Conservation (phyloP, 805 yeast species). For the Candida gorgasii region DNA sequence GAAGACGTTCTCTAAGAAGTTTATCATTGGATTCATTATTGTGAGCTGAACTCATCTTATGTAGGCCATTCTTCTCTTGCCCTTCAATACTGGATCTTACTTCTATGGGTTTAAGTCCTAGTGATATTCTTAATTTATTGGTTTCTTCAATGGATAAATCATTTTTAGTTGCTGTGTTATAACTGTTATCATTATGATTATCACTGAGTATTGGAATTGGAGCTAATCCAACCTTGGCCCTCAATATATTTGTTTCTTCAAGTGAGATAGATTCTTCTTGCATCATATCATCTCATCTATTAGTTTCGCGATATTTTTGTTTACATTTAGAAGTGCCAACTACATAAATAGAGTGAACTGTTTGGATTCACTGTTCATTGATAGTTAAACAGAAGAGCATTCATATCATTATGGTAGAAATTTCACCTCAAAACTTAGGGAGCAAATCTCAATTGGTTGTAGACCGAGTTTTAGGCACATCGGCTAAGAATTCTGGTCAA, state of each 20-base stretch:
- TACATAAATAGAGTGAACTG: too few species aligned
- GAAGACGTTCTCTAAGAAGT: conserved; percentile 17
- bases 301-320: conserved; percentile 7
- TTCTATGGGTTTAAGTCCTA: conserved; percentile 57
- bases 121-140: conserved; percentile 48
- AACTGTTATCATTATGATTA: too few species aligned
- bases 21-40: conserved; percentile 11
- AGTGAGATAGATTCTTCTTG: conserved; percentile 33
- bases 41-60: neutral
- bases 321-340: conserved; percentile 5
- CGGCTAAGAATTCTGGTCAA: conserved; percentile 44
- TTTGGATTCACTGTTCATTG: too few species aligned
- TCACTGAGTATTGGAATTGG: conserved; percentile 28
- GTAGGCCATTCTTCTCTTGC: neutral
- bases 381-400: too few species aligned
- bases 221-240: conserved; percentile 39
- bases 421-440: conserved; percentile 1
- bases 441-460: conserved; percentile 13
- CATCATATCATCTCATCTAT: conserved; percentile 14
- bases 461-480: conserved; percentile 41
- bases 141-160: conserved; percentile 53
- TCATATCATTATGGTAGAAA: neutral
- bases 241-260: conserved; percentile 45
- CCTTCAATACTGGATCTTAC: neutral
- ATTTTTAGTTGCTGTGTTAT: conserved; percentile 8